Evolutionary conservation across 306 rosid genomes (phyloP), one percentile per base, ranked within the genome.

Genomic region (Oxytropis ochrocephala): DNA sequence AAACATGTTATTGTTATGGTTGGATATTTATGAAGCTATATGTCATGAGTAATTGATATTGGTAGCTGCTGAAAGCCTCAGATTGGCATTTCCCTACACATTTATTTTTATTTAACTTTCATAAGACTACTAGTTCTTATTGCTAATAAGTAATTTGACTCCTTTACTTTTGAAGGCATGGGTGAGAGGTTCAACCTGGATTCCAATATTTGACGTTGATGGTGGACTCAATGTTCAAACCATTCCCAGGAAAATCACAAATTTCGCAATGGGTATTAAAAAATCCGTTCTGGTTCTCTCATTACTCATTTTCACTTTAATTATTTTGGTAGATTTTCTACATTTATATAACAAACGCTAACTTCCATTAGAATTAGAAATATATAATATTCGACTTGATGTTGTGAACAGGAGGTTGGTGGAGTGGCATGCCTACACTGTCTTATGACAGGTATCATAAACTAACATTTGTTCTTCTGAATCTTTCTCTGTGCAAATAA

Each of bases 111-210:
- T 58, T 69, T 24, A 13, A 24, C 43, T 59, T 66, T 11, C 52
- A 35, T 29, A 17, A 56, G 43, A 33, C 61, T 17, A 64, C 60
- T 17, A 57, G 27, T 54, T 65, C 41, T 55, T 61, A 42, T 33
- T 73, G 27, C 44, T 41, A 38, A 69, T 27, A 69, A 21, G 64
- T 64, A 33, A 55, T 71, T 54, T 41, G 49, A 47, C 13, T 48
- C 14, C 8, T 46, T 41, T 54, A 50, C 17, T 66, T 38, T 58
- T 72, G 78, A 66, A 94, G 98, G 98, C 98, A 59, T 88, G 98
- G 96, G 86, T 94, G 67, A 90, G 84, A 83, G 92, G 88, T 62
- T 88, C 97, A 35, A 84, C 89, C 47, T 94, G 97, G 97, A 87
- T 90, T 80, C 97, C 96, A 32, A 80, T 94, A 75, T 90, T 90